Base-by-base conservation (phyloP, 108 stramenopile genomes). In the Aurantiochytrium sp. region DNA sequence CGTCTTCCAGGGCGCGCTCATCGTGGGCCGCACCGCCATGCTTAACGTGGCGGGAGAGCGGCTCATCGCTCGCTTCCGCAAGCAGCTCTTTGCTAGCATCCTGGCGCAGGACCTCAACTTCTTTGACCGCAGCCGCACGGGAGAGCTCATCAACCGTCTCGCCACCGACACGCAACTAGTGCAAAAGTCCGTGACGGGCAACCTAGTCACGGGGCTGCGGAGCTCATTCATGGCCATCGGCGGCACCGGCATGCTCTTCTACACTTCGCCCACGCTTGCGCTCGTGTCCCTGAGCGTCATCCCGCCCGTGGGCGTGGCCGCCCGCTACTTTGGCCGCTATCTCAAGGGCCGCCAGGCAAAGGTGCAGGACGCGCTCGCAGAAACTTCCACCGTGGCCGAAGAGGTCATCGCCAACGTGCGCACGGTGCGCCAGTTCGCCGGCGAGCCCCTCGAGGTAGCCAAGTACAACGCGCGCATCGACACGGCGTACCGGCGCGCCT, bases 131-230 rank as follows among this genome's bases (percentile, higher is more conserved):
- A 89, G 50, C 10, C 89, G 93, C 52, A 93, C 94, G 17, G 96
- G 96, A 3, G 95, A 96, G 87, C 90, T 96, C 30, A 50, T 95
- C 4, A 95, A 95, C n/a, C 87, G 95, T 55, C 89, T 96, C 31
- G 90, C 96, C 0, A 90, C 92, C 39, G 96, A 97, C 91, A 89
- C 94, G 34, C 91, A 91, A 54, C 88, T 94, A 52, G 89, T 97
- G 55, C 94, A 95, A 86, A 89, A 91, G 36, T 93, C 94, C 1
- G 87, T 97, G 55, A 96, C 96, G 2, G 94, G 94, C 3, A 93
- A 96, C 69, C 91, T 94, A 0, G 93, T 95, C n/a, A 86, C 91
- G 34, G 95, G 91, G 17, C 45, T 89, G 55, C 55, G 86, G 21
- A 54, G 21, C 50, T 15, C 36, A n/a, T 30, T 59, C 31, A 86